Percentiles rank a stretch among this genome's conserved stretches.
Conservation (phyloP, 768 basidiomycete genomes). For the Agrocybe chaxingu region DNA sequence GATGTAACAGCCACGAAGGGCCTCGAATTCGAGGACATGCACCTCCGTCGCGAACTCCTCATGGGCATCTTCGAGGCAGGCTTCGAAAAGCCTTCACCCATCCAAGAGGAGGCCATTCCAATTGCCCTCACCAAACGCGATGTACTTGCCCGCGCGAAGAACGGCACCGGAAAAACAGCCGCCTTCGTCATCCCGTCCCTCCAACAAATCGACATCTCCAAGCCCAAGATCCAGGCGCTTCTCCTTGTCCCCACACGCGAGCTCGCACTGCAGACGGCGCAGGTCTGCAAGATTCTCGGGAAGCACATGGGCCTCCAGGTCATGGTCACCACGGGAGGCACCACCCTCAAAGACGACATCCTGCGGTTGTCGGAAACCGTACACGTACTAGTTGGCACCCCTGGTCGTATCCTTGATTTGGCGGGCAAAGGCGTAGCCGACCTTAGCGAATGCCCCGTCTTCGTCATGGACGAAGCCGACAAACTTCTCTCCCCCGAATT, state of each 20-base stretch:
- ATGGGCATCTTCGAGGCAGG: slow-evolving; percentile 99
- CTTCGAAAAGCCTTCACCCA: slow-evolving; percentile 94
- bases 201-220: slow-evolving; percentile 82
- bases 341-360: slow-evolving; percentile 97
- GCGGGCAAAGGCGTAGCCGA: slow-evolving; percentile 93
- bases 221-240: slow-evolving; percentile 91
- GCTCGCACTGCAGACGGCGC: slow-evolving; percentile 96
- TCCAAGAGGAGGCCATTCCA: slow-evolving; percentile 99
- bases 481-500: slow-evolving; percentile 97
- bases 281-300: slow-evolving; percentile 95
- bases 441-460: slow-evolving; percentile 90
- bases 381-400: slow-evolving; percentile 96
- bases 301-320: slow-evolving; percentile 95
- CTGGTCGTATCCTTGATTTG: slow-evolving; percentile 92
- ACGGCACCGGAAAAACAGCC: slow-evolving; percentile 97
- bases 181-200: slow-evolving; percentile 98
- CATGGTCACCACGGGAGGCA: slow-evolving; percentile 99
- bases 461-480: slow-evolving; percentile 99
- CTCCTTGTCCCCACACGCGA: slow-evolving; percentile 98
- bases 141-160: slow-evolving; percentile 92
- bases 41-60: slow-evolving; percentile 87
- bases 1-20: slow-evolving; percentile 95
- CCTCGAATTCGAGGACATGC: slow-evolving; percentile 94
- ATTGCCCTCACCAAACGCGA: slow-evolving; percentile 92
- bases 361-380: slow-evolving; percentile 85